Evolutionary conservation across 1,139 yeast species (phyloP).

Genomic region (Geotrichum fermentans): DNA sequence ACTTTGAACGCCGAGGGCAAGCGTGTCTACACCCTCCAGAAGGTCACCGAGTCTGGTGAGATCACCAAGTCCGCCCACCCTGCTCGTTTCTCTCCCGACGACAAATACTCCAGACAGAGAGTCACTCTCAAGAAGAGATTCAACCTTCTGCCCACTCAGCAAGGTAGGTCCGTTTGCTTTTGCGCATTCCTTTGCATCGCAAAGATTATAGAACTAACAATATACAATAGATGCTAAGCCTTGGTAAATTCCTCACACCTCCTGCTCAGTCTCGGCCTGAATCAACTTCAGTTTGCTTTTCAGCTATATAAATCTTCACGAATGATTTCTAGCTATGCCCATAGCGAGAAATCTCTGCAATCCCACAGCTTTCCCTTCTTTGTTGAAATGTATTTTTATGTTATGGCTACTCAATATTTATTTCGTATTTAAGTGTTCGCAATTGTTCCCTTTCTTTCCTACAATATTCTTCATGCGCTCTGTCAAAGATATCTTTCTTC

Average conservation of each 20-base stretch:
- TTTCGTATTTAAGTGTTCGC: no score
- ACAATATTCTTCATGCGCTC: no score
- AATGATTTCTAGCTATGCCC: no score
- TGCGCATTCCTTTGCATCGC: constrained; percentile 25
- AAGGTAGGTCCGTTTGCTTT: constrained; percentile 40
- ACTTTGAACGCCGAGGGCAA: constrained; percentile 90
- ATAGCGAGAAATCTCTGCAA: no score
- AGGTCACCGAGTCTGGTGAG: constrained; percentile 76
- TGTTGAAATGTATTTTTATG: not conserved
- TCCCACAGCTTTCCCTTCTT: not conserved
- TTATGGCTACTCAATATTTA: not conserved
- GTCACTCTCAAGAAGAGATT: constrained; percentile 95
- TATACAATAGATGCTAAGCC: constrained; percentile 25
- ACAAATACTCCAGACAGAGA: constrained; percentile 98
- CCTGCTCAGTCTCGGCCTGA: not conserved
- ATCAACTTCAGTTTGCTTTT: no score
- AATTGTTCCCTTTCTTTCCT: no score
- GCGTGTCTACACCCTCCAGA: constrained; percentile 88
- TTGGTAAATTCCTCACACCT: constrained; percentile 28
- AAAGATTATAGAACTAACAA: constrained; percentile 16
- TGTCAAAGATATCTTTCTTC: no score
- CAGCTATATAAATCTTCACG: no score
- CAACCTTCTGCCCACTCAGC: constrained; percentile 83
- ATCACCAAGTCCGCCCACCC: constrained; percentile 99
- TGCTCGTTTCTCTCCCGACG: constrained; percentile 98